These are phyloP conservation scores for Cyberlindnera mississippiensis DNA, from an alignment of 805 yeast species.

Conservation along the genomic window DNA sequence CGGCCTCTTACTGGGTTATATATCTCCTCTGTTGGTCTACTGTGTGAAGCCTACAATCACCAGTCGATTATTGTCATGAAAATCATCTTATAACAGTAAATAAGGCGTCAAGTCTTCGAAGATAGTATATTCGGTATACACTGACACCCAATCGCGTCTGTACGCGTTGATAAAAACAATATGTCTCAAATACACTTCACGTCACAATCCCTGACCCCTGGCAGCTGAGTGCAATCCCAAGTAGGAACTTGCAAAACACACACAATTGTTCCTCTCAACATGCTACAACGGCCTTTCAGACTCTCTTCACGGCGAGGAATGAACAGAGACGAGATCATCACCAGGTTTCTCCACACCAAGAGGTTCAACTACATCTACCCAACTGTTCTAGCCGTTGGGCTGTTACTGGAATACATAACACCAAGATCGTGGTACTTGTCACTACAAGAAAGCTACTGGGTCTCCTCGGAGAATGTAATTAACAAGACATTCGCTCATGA, in stretches of 20 bases:
- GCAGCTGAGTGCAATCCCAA: no score
- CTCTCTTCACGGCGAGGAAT: not conserved
- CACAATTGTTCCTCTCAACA: no score
- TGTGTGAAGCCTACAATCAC: not conserved
- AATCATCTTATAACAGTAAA: not conserved
- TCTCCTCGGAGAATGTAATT: constrained; percentile 11
- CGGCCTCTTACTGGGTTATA: constrained; percentile 10
- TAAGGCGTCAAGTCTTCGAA: no score
- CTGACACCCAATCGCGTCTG: no score
- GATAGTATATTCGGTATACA: no score
- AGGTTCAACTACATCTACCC: constrained; percentile 11
- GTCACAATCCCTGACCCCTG: no score
- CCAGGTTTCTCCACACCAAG: constrained; percentile 2
- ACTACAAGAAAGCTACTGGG: constrained; percentile 11
- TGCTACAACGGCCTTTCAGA: no score
- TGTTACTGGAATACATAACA: not conserved
- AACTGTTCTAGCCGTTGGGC: constrained; percentile 3
- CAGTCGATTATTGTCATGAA: not conserved
- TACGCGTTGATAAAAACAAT: no score
- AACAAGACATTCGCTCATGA: constrained; percentile 14
- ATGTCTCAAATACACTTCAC: no score
- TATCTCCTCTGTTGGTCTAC: constrained; percentile 4
- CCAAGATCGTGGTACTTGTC: not conserved
- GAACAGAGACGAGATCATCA: not conserved
- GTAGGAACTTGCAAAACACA: no score